Evolutionary conservation across 2,329 filamentous ascomycete species (phyloP), one percentile per base, ranked within the genome.

Genomic region (Akanthomyces dipterigenus): DNA sequence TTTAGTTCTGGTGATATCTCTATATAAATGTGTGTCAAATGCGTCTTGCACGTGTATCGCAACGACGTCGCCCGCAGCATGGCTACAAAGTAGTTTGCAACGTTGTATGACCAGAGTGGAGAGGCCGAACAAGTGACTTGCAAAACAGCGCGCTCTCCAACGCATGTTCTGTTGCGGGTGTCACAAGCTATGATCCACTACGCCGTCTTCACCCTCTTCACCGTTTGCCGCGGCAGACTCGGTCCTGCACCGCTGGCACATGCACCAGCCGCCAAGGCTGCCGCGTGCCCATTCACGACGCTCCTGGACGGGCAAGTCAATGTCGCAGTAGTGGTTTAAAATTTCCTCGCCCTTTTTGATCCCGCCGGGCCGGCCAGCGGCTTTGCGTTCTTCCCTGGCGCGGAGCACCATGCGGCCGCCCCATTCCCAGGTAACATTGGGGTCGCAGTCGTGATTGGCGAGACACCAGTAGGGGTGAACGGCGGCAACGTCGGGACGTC

Each of bases 391-490:
- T 64, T 85, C 78, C 53, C 86, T 78, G 2, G 85, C 84, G 78
- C 79, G 85, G 63, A 95, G 84, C 40, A 84, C 82, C 82, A 95
- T 93, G 57, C 82, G 82, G 1, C 89, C 90, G 31, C 88, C 87
- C 91, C 93, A 97, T 69, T 96, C 90, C 95, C 95, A 99, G 3
- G 84, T 84, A 43, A 98, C 92, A 72, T 96, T 97, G 9, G 95
- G 95, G 71, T 96, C 87, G 75, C 95, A 99, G 72, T 92, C 91
- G 72, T 99, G 95, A 70, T 99, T 99, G 31, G 93, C 93, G 34
- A 98, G 80, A 75, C 93, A 98, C 92, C 95, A 99, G 67, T 96
- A 86, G 2, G 93, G 92, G 75, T 98, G 93, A 31, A 98, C 93
- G 31, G 93, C 93, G 31, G 91, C 91, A 5, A 96, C 89, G 69